Conservation (phyloP, 169 alveolate species). For the Miamiensis avidus region DNA sequence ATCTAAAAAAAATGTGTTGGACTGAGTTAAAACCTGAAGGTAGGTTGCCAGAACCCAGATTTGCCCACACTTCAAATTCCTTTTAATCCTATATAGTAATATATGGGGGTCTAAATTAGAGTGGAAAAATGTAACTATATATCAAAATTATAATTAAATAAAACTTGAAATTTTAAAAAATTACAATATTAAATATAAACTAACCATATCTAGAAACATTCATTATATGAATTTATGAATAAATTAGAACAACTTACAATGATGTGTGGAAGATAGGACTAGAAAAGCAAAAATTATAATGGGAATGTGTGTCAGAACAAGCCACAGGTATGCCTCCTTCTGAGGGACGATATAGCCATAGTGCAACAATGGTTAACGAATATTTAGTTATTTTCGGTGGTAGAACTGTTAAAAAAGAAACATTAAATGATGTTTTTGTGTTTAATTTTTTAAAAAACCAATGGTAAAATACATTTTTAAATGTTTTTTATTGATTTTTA, state of each 20-base stretch:
- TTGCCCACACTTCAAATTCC: conserved; percentile 44
- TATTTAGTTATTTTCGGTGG: conserved; percentile 41
- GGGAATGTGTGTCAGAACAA: conserved; percentile 20
- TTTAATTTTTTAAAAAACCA: conserved; percentile 22
- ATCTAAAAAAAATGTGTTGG: conserved; percentile 50
- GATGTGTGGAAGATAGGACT: conserved; percentile 48
- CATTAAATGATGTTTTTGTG: conserved; percentile 28
- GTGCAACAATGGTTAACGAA: conserved; percentile 1
- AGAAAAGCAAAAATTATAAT: conserved; percentile 16
- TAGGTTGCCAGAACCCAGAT: conserved; percentile 35
- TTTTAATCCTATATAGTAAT: conserved; percentile 37
- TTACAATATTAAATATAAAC: too few species aligned
- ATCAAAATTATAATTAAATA: too few species aligned
- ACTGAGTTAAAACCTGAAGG: conserved; percentile 27
- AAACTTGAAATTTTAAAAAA: too few species aligned
- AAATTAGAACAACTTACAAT: conserved; percentile 23
- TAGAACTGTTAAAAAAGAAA: conserved; percentile 29
- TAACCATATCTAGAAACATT: too few species aligned
- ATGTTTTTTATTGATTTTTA: too few species aligned
- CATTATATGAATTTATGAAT: conserved; percentile 6
- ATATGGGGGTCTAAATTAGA: conserved; percentile 42
- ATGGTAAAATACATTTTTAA: conserved; percentile 15
- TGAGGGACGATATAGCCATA: conserved; percentile 49
- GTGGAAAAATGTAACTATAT: neutral
- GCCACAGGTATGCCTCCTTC: conserved; percentile 40